Evolutionary conservation across 306 rosid species (phyloP).

Genomic region (Begonia loranthoides): DNA sequence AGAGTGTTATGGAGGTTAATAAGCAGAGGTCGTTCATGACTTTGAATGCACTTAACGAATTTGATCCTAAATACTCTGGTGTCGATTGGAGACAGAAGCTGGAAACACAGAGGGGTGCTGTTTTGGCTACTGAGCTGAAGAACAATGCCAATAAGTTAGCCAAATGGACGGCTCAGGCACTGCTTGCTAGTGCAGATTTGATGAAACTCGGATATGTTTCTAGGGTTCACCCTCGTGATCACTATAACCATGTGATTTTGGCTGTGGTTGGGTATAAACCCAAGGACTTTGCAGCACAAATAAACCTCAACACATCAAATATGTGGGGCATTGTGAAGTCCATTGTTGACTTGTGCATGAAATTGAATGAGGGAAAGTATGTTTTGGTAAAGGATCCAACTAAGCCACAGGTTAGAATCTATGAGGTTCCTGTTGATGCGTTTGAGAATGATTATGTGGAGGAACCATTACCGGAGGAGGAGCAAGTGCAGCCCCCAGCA

Average conservation of each 20-base stretch:
- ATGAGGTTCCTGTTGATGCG: constrained; percentile 78
- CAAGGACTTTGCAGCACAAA: constrained; percentile 67
- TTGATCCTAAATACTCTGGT: constrained; percentile 83
- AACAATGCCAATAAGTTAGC: constrained; percentile 92
- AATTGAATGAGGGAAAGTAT: constrained; percentile 81
- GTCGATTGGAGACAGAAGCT: constrained; percentile 94
- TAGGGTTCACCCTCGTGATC: constrained; percentile 92
- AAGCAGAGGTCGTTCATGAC: constrained; percentile 83
- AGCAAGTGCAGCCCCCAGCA: constrained; percentile 75
- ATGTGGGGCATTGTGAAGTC: constrained; percentile 99
- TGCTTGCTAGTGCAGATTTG: constrained; percentile 71
- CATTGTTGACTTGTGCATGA: constrained; percentile 96
- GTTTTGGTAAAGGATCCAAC: constrained; percentile 86
- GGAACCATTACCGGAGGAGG: constrained; percentile 90
- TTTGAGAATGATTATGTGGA: constrained; percentile 93
- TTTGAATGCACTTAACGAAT: constrained; percentile 77
- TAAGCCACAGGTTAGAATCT: constrained; percentile 92
- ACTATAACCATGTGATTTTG: constrained; percentile 78
- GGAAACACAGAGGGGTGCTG: constrained; percentile 97
- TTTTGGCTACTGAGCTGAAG: constrained; percentile 92
- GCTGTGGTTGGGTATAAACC: constrained; percentile 89
- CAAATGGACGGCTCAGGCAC: constrained; percentile 91
- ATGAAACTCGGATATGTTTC: constrained; percentile 95
- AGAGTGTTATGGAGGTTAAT: constrained; percentile 77
- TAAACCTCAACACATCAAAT: constrained; percentile 57